A percentile compares a stretch with the other conserved stretches of the same genome.
phyloP scores from a whole-genome alignment of 306 rosid species.

The Begonia loranthoides region DNA sequence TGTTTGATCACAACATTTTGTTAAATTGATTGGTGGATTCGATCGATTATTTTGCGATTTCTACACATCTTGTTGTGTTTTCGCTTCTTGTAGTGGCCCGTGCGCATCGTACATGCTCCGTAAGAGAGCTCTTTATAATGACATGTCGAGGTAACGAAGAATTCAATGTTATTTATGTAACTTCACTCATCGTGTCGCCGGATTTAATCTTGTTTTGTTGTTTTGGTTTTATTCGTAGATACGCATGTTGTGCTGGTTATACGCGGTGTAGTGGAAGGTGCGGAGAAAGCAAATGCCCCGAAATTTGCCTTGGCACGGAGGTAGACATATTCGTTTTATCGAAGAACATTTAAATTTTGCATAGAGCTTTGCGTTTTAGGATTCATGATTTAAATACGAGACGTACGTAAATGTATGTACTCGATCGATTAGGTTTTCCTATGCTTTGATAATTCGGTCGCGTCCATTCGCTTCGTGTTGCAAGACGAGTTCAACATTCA shows the following conservation, averaged over 20 bases:
- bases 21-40: neutral
- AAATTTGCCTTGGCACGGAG: conserved; percentile 77
- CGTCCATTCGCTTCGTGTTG: conserved; percentile 80
- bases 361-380: neutral
- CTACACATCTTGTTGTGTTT: conserved; percentile 4
- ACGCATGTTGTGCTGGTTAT: conserved; percentile 85
- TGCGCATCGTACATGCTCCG: conserved; percentile 84
- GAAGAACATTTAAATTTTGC: no score
- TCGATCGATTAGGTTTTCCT: conserved; percentile 45
- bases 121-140: conserved; percentile 67
- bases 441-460: conserved; percentile 79
- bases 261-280: conserved; percentile 92
- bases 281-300: conserved; percentile 80
- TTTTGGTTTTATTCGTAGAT: conserved; percentile 31
- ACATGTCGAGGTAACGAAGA: conserved; percentile 74
- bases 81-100: conserved; percentile 43
- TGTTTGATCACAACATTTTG: neutral
- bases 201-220: no score
- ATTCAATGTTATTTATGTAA: no score
- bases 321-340: conserved; percentile 11
- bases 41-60: neutral
- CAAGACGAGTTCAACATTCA: conserved; percentile 92
- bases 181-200: no score
- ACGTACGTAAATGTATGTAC: no score
- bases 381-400: neutral